These are phyloP conservation scores for Lichtheimia corymbifera DNA, from an alignment of 371 early-diverging fungal species.

Conservation along the genomic window DNA sequence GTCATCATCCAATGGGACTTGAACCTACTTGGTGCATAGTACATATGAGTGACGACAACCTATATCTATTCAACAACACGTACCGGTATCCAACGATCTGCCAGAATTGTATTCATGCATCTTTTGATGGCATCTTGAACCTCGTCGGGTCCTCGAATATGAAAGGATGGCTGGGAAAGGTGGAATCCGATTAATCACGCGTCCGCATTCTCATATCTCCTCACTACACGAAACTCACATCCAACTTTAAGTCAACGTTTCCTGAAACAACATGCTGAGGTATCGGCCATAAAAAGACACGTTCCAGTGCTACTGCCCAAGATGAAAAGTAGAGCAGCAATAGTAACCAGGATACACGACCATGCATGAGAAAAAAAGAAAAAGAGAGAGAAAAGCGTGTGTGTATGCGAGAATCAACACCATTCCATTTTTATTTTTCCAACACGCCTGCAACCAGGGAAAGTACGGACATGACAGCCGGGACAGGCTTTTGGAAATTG, in stretches of 20 bases:
- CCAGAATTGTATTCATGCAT: slow-evolving; percentile 29
- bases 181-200: too few species aligned
- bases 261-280: slow-evolving; percentile 34
- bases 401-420: not conserved
- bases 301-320: too few species aligned
- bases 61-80: not conserved
- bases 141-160: slow-evolving; percentile 27
- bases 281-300: slow-evolving; percentile 28
- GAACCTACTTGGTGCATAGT: slow-evolving; percentile 25
- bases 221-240: slow-evolving; percentile 16
- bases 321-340: too few species aligned
- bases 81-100: slow-evolving; percentile 47
- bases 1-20: slow-evolving; percentile 15
- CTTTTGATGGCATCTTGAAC: slow-evolving; percentile 37
- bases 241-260: slow-evolving; percentile 21
- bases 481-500: slow-evolving; percentile 46
- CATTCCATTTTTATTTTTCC: slow-evolving; percentile 17
- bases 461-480: slow-evolving; percentile 35
- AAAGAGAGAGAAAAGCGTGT: not conserved
- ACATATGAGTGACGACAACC: not conserved
- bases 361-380: not conserved
- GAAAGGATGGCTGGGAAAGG: slow-evolving; percentile 17
- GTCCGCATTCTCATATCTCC: too few species aligned
- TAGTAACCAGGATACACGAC: too few species aligned
- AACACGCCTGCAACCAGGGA: slow-evolving; percentile 45